A percentile compares a stretch with the other conserved stretches of the same genome.
phyloP scores from a whole-genome alignment of 148 eudicot genomes.

The Chenopodium formosanum region DNA sequence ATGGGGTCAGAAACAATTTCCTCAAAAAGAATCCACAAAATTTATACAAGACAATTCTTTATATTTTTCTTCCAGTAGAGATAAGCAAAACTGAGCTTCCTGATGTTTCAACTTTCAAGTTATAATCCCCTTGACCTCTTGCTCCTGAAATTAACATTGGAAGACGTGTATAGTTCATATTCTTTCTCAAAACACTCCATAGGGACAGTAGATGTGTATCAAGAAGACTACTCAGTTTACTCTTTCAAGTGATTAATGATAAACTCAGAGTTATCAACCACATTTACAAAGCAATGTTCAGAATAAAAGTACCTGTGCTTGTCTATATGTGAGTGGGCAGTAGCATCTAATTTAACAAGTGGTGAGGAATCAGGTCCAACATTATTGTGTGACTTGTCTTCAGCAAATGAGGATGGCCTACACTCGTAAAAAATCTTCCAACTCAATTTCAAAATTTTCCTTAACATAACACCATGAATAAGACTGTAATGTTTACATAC shows the following conservation, averaged over 20 bases:
- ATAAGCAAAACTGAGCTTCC: neutral
- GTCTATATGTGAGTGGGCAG: constrained; percentile 59
- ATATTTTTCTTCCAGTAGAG: neutral
- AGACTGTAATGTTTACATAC: constrained; percentile 40
- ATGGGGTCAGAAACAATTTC: neutral
- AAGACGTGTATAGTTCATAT: neutral
- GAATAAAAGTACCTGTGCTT: constrained; percentile 65
- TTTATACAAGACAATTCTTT: neutral
- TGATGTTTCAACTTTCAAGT: neutral
- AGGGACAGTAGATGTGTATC: neutral
- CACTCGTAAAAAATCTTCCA: constrained; percentile 6
- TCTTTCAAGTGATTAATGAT: neutral
- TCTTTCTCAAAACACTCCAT: neutral
- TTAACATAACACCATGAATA: neutral
- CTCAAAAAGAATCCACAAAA: neutral
- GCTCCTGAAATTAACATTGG: neutral
- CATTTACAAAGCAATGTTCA: neutral
- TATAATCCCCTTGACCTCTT: neutral
- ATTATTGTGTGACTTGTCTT: constrained; percentile 43
- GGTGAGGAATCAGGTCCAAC: constrained; percentile 41
- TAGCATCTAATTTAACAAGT: constrained; percentile 68
- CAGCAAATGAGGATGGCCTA: constrained; percentile 48
- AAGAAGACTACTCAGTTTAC: neutral
- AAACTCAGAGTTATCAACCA: neutral
- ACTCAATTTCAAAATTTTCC: neutral